These are phyloP conservation scores for Candida dajiaensis DNA, from an alignment of 805 yeast species.

Conservation along the genomic window DNA sequence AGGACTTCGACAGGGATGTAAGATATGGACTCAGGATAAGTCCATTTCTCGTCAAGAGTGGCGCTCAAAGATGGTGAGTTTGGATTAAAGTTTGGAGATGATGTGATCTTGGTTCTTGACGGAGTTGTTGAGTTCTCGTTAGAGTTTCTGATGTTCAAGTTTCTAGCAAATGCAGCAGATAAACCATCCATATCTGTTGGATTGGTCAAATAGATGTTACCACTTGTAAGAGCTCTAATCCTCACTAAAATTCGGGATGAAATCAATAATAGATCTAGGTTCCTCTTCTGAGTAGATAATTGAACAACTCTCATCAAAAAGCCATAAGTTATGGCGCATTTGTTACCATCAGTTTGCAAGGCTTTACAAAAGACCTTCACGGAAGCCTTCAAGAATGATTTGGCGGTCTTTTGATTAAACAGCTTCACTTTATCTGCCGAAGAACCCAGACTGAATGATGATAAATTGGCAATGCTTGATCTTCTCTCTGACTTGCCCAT, in stretches of 20 bases:
- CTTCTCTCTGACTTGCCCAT: slow-evolving; percentile 15
- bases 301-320: slow-evolving; percentile 28
- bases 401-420: slow-evolving; percentile 13
- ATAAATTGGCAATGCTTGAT: slow-evolving; percentile 24
- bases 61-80: not conserved
- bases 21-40: slow-evolving; percentile 49
- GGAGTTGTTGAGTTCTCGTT: slow-evolving; percentile 12
- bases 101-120: slow-evolving; percentile 5
- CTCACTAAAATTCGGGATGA: slow-evolving; percentile 48
- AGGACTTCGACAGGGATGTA: slow-evolving; percentile 42
- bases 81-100: not conserved
- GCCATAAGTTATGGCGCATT: slow-evolving; percentile 23
- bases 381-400: slow-evolving; percentile 16
- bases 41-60: slow-evolving; percentile 39
- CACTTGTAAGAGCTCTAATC: slow-evolving; percentile 42
- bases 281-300: slow-evolving; percentile 29
- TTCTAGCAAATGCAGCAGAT: slow-evolving; percentile 52
- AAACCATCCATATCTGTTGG: slow-evolving; percentile 63
- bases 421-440: not conserved
- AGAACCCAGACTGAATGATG: not conserved
- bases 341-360: slow-evolving; percentile 20
- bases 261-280: slow-evolving; percentile 36
- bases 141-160: slow-evolving; percentile 26
- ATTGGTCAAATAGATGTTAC: slow-evolving; percentile 40
- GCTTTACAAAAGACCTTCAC: slow-evolving; percentile 24